Percentiles rank a stretch among this genome's conserved stretches.
Conservation (phyloP, 2,329 filamentous ascomycete species). For the Tolypocladium ophioglossoides region DNA sequence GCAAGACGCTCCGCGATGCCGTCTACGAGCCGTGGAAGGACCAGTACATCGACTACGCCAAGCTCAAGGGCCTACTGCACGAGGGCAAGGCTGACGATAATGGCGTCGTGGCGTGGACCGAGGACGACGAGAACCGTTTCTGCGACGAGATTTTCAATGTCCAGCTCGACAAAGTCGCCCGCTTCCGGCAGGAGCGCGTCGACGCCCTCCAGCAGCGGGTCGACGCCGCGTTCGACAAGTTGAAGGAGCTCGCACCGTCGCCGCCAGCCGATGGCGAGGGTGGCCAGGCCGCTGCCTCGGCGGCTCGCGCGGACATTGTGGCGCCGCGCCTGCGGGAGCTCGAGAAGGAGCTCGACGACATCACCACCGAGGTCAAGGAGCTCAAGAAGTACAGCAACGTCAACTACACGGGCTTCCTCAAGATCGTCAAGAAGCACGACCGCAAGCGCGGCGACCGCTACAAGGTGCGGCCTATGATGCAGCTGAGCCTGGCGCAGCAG, state of each 20-base stretch:
- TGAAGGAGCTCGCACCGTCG: constrained; percentile 65
- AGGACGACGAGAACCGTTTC: constrained; percentile 86
- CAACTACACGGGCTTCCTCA: constrained; percentile 96
- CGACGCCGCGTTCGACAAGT: constrained; percentile 51
- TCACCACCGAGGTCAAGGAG: constrained; percentile 85
- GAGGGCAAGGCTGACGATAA: constrained; percentile 58
- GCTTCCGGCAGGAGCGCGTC: constrained; percentile 76
- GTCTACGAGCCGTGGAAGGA: constrained; percentile 83
- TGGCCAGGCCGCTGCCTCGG: constrained; percentile 6
- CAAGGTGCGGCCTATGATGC: constrained; percentile 81
- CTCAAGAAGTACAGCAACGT: constrained; percentile 91
- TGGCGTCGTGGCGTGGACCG: constrained; percentile 68
- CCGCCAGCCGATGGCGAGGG: constrained; percentile 34
- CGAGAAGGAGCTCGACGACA: constrained; percentile 69
- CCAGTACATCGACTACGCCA: constrained; percentile 91
- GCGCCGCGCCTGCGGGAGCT: constrained; percentile 55
- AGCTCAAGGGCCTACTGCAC: constrained; percentile 80
- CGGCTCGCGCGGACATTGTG: constrained; percentile 34
- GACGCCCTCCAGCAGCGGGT: constrained; percentile 42
- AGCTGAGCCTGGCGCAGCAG: constrained; percentile 76
- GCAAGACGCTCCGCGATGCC: constrained; percentile 71
- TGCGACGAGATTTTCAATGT: constrained; percentile 92
- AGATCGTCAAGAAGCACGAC: constrained; percentile 98
- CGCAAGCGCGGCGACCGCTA: constrained; percentile 80
- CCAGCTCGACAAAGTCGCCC: constrained; percentile 88